phyloP scores from a whole-genome alignment of 495 filamentous ascomycete species.

The Trypethelium eluteriae region DNA sequence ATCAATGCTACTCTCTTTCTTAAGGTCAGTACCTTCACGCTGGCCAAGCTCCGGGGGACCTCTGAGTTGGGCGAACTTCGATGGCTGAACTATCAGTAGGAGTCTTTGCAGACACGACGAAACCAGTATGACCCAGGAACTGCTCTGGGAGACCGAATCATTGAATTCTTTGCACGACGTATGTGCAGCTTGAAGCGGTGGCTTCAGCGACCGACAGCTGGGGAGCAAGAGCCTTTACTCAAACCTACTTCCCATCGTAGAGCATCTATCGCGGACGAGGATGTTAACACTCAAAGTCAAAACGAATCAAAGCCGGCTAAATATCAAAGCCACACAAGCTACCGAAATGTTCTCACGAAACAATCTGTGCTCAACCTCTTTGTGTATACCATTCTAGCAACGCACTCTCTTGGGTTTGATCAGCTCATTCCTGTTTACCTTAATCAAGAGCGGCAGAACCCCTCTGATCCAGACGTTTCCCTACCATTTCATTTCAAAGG shows the following conservation, averaged over 20 bases:
- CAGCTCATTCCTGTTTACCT: constrained; percentile 69
- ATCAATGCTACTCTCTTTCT: constrained; percentile 64
- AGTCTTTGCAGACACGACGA: background rate
- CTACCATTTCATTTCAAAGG: constrained; percentile 72
- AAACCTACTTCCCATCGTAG: constrained; percentile 14
- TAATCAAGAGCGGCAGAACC: background rate
- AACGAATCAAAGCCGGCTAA: constrained; percentile 2
- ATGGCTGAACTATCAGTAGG: background rate
- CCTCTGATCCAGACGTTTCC: constrained; percentile 40
- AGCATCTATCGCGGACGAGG: constrained; percentile 7
- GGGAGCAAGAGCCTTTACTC: constrained; percentile 31
- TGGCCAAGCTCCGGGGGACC: background rate
- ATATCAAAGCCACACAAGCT: constrained; percentile 19
- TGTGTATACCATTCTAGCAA: constrained; percentile 64
- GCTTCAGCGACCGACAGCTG: background rate
- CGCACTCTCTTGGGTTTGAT: constrained; percentile 72
- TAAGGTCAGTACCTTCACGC: constrained; percentile 35
- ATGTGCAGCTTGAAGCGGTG: constrained; percentile 9
- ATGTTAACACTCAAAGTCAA: background rate
- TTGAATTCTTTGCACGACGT: background rate
- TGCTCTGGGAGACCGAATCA: background rate
- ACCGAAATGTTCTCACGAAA: constrained; percentile 60
- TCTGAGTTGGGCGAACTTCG: background rate
- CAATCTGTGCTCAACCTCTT: constrained; percentile 72
- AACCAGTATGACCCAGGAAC: background rate